Evolutionary conservation across 225 moss, liverwort and hornwort species (phyloP), one percentile per base, ranked within the genome.

Genomic region (Bryoerythrophyllum caledonicum): DNA sequence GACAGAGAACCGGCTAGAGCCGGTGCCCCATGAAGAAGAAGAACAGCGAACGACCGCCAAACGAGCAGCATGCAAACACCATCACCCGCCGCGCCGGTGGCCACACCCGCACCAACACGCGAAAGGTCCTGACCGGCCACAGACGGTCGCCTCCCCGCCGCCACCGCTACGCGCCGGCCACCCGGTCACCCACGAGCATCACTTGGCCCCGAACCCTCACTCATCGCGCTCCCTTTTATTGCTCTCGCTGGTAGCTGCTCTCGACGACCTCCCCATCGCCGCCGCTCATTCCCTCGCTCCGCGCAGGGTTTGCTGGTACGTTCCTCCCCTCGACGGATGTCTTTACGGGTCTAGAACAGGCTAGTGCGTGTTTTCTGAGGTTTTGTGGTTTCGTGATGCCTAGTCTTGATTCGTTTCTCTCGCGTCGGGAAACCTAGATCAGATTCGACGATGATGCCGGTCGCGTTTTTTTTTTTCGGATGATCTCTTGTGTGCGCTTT

Each of bases 221-320:
- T 9, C 56, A 8, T 7, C 10, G 0, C 5, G 4, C 6, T 1
- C 68, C 44, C 1, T 78, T n/a, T 34, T 34, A n/a, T 26, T 27
- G 52, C 61, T 51, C 48, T 63, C 20, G 19, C 14, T 17, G 38
- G 20, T 63, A 17, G 37, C 24, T 51, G 44, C 56, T n/a, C 28
- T 12, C 15, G 38, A 0, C 34, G 64, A 41, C 8, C 66, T 44
- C 48, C 15, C 60, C 68, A 68, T 68, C 55, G 71, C 55, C 71
- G 78, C 64, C 55, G 72, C 78, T 63, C 78, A 55, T 46, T 64
- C 17, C 64, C 46, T 8, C 43, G 35, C n/a, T n/a, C n/a, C n/a
- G n/a, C n/a, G n/a, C 69, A 78, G 72, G 63, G 72, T 65, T 26
- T 65, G 65, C 65, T 25, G 78, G 71, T 72, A 72, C 27, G 41